phyloP scores from a whole-genome alignment of 768 basidiomycete genomes.

The Gyrodon lividus region DNA sequence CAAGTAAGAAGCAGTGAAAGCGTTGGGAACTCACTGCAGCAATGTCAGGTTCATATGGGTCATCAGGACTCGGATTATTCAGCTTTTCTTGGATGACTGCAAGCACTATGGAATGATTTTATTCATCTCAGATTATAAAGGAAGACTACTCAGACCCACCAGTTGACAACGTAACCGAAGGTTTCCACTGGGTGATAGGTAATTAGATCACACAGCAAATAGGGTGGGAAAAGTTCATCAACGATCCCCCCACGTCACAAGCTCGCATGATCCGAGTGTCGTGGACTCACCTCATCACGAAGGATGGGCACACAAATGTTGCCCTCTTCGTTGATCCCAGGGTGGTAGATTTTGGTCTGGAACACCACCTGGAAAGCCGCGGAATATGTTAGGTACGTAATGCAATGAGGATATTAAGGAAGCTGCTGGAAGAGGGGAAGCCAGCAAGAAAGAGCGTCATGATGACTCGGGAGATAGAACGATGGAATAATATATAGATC shows the following conservation, averaged over 20 bases:
- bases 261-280: conserved; percentile 5
- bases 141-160: conserved; percentile 40
- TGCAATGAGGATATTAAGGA: neutral
- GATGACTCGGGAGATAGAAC: neutral
- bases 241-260: neutral
- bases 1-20: neutral
- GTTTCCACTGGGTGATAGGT: conserved; percentile 68
- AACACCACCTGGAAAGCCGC: conserved; percentile 62
- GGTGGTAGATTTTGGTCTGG: conserved; percentile 86
- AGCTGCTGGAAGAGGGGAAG: neutral
- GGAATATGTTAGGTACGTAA: conserved; percentile 19
- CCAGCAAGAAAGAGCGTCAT: neutral
- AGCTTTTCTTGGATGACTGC: conserved; percentile 78
- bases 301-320: conserved; percentile 82
- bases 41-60: conserved; percentile 86
- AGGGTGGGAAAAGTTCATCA: conserved; percentile 1
- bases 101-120: conserved; percentile 51
- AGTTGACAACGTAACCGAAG: conserved; percentile 68
- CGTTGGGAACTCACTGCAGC: conserved; percentile 59
- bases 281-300: conserved; percentile 67
- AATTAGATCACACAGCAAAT: conserved; percentile 3
- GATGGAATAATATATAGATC: conserved; percentile 3
- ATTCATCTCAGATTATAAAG: conserved; percentile 8
- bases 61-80: conserved; percentile 85
- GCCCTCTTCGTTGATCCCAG: conserved; percentile 88